A percentile compares a stretch with the other conserved stretches of the same genome.
These are phyloP conservation scores for Pythium utonaiense DNA, from an alignment of 352 stramenopile species.

Conservation along the genomic window DNA sequence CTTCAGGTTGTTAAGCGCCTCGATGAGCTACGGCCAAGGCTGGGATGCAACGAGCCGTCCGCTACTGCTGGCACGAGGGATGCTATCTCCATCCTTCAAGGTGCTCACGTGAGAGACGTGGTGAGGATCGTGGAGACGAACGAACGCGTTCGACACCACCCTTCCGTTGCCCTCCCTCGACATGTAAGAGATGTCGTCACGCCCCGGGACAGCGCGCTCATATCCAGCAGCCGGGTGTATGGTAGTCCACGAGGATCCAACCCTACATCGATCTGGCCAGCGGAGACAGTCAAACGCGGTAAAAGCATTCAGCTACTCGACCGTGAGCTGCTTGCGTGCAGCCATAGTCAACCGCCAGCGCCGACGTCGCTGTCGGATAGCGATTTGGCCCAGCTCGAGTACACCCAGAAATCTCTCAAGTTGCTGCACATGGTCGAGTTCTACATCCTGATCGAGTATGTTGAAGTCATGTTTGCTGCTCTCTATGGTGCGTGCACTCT, in stretches of 20 bases:
- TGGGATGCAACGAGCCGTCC: too few relatives aligned
- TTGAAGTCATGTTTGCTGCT: slow-evolving; percentile 29
- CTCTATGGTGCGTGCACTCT: slow-evolving; percentile 27
- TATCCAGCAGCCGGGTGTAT: too few relatives aligned
- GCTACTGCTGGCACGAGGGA: too few relatives aligned
- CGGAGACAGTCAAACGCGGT: too few relatives aligned
- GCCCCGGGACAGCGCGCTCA: too few relatives aligned
- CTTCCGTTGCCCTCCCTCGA: not conserved
- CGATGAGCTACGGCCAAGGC: too few relatives aligned
- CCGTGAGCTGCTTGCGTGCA: not conserved
- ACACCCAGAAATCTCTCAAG: slow-evolving; percentile 22
- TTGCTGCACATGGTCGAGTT: slow-evolving; percentile 35
- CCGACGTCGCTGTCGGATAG: not conserved
- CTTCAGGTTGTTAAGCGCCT: too few relatives aligned
- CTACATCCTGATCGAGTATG: slow-evolving; percentile 28
- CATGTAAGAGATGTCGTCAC: not conserved
- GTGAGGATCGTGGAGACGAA: not conserved
- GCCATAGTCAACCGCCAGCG: not conserved
- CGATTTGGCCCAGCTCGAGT: slow-evolving; percentile 2
- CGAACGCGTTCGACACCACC: not conserved
- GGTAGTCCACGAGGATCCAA: too few relatives aligned
- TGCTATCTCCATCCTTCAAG: too few relatives aligned
- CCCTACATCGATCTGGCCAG: too few relatives aligned
- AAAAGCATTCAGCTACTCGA: not conserved
- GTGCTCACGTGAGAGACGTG: not conserved